Conservation (phyloP, 2,329 filamentous ascomycete species). For the Rhytidhysteron rufulum region DNA sequence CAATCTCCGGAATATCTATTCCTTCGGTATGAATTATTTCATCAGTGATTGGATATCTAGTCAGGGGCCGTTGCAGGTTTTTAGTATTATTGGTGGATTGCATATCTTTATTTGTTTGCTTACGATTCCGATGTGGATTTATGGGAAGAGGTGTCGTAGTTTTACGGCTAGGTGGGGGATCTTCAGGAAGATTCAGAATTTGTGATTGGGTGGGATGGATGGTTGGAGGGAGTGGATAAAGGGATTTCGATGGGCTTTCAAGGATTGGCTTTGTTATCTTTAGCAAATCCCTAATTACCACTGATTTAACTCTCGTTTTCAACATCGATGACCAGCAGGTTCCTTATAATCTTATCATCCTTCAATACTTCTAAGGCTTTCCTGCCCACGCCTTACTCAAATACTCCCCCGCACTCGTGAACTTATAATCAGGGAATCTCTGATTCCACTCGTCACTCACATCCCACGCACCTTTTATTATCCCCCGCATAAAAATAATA, state of each 20-base stretch:
- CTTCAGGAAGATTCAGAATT: slow-evolving; percentile 14
- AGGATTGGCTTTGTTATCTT: too few species aligned
- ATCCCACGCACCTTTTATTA: slow-evolving; percentile 41
- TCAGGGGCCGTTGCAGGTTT: slow-evolving; percentile 57
- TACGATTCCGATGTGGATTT: slow-evolving; percentile 62
- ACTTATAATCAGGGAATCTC: slow-evolving; percentile 43
- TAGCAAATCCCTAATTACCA: too few species aligned
- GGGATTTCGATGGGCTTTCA: too few species aligned
- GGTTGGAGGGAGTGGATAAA: neutral
- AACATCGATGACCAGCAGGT: too few species aligned
- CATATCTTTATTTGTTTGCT: slow-evolving; percentile 71
- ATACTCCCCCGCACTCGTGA: slow-evolving; percentile 41
- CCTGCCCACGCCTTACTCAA: slow-evolving; percentile 39
- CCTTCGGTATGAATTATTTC: slow-evolving; percentile 75
- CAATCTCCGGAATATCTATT: slow-evolving; percentile 91
- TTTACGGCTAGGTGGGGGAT: slow-evolving; percentile 16
- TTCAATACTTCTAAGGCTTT: slow-evolving; percentile 22
- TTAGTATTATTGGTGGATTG: slow-evolving; percentile 68
- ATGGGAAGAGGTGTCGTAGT: slow-evolving; percentile 20
- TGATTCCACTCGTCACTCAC: slow-evolving; percentile 45
- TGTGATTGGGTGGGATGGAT: neutral
- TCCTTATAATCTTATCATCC: neutral
- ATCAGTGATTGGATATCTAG: slow-evolving; percentile 75
- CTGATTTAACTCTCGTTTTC: too few species aligned
- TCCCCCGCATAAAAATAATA: slow-evolving; percentile 41